Evolutionary conservation across 1,139 yeast genomes (phyloP).

Genomic region (Kodamaea arcana): DNA sequence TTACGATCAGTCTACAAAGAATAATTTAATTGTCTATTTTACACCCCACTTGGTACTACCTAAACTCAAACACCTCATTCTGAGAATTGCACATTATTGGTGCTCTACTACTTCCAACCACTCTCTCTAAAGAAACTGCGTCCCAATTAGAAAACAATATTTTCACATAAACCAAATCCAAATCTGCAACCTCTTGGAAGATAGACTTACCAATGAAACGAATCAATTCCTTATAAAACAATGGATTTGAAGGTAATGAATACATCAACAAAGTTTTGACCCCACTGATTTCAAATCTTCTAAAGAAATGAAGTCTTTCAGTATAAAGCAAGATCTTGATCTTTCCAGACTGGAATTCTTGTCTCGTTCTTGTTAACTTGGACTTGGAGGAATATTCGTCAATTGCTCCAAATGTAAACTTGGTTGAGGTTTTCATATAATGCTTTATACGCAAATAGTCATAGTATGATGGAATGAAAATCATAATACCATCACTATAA

Average conservation of each 20-base stretch:
- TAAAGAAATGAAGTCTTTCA: constrained; percentile 88
- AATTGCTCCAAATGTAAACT: constrained; percentile 57
- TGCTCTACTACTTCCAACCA: constrained; percentile 79
- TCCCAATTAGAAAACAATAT: constrained; percentile 78
- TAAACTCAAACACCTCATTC: constrained; percentile 72
- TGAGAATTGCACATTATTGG: constrained; percentile 65
- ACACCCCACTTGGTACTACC: no score
- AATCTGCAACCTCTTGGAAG: constrained; percentile 45
- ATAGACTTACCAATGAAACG: constrained; percentile 48
- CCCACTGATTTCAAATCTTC: constrained; percentile 83
- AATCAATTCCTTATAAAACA: constrained; percentile 75
- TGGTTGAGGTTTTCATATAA: constrained; percentile 62
- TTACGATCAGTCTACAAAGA: no score
- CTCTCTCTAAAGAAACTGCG: constrained; percentile 69
- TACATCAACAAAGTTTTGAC: constrained; percentile 80
- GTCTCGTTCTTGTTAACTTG: constrained; percentile 67
- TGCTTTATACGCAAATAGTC: constrained; percentile 80
- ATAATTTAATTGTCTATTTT: no score
- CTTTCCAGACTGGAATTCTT: constrained; percentile 61
- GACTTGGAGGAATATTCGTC: constrained; percentile 81
- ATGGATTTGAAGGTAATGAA: constrained; percentile 80
- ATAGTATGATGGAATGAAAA: constrained; percentile 81
- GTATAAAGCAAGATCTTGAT: constrained; percentile 76
- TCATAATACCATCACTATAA: constrained; percentile 68
- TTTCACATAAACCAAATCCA: constrained; percentile 64